A percentile compares a stretch with the other conserved stretches of the same genome.
These are phyloP conservation scores for Stemphylium beticola DNA, from an alignment of 2,329 filamentous ascomycete genomes.

Conservation along the genomic window DNA sequence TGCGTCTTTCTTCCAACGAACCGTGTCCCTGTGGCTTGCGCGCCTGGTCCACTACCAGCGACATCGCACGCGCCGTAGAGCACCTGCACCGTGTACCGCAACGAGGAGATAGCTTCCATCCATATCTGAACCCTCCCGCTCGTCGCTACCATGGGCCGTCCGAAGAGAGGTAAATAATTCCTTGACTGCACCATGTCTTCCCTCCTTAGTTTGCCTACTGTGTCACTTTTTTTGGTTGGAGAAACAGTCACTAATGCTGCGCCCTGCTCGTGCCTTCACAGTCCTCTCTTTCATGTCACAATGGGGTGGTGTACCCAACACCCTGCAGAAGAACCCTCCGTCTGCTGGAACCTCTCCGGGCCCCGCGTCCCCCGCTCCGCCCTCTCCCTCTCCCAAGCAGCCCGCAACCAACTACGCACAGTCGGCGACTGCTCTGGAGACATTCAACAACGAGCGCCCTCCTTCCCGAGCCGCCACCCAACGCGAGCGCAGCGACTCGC, in stretches of 20 bases:
- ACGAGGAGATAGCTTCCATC: slow-evolving; percentile 12
- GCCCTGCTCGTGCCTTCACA: slow-evolving; percentile 50
- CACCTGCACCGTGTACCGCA: slow-evolving; percentile 19
- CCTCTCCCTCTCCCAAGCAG: slow-evolving; percentile 38
- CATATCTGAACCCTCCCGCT: slow-evolving; percentile 16
- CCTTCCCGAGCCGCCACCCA: slow-evolving; percentile 44
- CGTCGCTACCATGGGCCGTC: slow-evolving; percentile 41
- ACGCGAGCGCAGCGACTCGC: slow-evolving; percentile 54
- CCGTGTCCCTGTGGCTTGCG: slow-evolving; percentile 42
- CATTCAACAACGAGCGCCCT: slow-evolving; percentile 31
- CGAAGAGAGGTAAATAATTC: slow-evolving; percentile 45
- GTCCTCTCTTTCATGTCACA: slow-evolving; percentile 90
- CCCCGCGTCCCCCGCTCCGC: slow-evolving; percentile 42
- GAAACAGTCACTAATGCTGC: slow-evolving; percentile 36
- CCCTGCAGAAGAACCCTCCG: slow-evolving; percentile 31
- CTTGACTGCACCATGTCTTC: neutral
- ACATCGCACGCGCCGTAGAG: slow-evolving; percentile 23
- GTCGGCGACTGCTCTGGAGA: slow-evolving; percentile 41
- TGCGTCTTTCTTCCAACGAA: slow-evolving; percentile 23
- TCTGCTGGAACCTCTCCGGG: slow-evolving; percentile 36
- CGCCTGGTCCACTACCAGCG: slow-evolving; percentile 30
- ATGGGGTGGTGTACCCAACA: slow-evolving; percentile 61
- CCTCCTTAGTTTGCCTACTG: slow-evolving; percentile 10
- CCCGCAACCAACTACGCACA: slow-evolving; percentile 29
- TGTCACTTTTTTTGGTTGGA: slow-evolving; percentile 4